These are phyloP conservation scores for Backusella tarrabulga DNA, from an alignment of 192 early-diverging fungal species.

Conservation along the genomic window DNA sequence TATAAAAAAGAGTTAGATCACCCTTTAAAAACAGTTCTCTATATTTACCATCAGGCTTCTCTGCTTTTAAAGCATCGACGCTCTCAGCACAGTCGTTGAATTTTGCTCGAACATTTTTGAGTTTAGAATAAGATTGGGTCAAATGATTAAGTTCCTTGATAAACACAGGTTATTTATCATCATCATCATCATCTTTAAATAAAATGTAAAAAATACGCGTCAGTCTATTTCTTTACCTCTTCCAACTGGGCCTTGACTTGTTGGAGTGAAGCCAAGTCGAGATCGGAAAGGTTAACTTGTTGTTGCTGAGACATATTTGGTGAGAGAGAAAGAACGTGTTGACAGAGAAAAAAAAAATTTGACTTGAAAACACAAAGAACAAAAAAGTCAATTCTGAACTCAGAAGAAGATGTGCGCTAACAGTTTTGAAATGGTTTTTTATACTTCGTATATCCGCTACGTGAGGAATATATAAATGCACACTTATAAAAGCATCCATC, in stretches of 20 bases:
- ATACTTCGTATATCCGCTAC: too few species aligned
- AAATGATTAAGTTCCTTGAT: slow-evolving; percentile 82
- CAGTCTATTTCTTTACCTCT: slow-evolving; percentile 49
- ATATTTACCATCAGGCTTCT: slow-evolving; percentile 44
- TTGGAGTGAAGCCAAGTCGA: slow-evolving; percentile 81
- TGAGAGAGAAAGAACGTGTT: neutral
- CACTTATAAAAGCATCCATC: too few species aligned
- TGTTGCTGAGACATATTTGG: slow-evolving; percentile 12
- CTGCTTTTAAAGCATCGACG: slow-evolving; percentile 57
- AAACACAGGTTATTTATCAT: neutral
- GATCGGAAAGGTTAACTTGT: slow-evolving; percentile 77
- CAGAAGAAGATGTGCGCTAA: neutral
- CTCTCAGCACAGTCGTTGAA: slow-evolving; percentile 84
- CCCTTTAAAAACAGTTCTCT: too few species aligned
- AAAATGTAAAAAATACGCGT: slow-evolving; percentile 3
- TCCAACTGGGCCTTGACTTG: slow-evolving; percentile 83
- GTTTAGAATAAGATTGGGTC: slow-evolving; percentile 78
- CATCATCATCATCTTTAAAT: neutral
- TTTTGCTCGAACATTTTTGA: slow-evolving; percentile 84
- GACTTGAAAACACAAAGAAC: too few species aligned
- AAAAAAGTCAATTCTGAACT: neutral
- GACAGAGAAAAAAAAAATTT: too few species aligned
- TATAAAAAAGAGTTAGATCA: neutral
- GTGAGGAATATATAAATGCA: too few species aligned
- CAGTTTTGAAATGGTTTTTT: neutral